Percentiles rank a stretch among this genome's conserved stretches.
Conservation (phyloP, 2,329 filamentous ascomycete genomes). For the Xylaria sp. region DNA sequence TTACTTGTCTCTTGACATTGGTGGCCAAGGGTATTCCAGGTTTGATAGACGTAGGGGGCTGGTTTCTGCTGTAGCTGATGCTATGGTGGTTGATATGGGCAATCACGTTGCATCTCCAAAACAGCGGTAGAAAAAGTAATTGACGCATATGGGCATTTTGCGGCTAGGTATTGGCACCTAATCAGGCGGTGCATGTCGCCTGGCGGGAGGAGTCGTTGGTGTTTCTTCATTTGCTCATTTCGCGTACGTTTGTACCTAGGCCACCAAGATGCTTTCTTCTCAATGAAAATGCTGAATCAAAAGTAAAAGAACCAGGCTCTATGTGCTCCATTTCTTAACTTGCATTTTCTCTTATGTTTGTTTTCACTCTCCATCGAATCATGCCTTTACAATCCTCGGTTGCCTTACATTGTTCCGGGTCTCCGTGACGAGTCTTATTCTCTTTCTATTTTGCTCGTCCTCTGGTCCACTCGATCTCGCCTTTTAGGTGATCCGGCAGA, state of each 20-base stretch:
- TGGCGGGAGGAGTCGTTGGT: slow-evolving; percentile 45
- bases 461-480: neutral
- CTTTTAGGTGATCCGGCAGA: neutral
- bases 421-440: neutral
- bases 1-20: slow-evolving; percentile 42
- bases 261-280: slow-evolving; percentile 46
- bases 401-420: neutral
- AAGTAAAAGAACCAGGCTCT: neutral
- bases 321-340: neutral
- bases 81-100: slow-evolving; percentile 39
- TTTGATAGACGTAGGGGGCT: slow-evolving; percentile 44
- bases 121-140: slow-evolving; percentile 46
- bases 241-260: slow-evolving; percentile 48
- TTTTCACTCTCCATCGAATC: neutral
- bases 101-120: slow-evolving; percentile 34
- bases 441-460: neutral
- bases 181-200: slow-evolving; percentile 46
- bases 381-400: too few relatives aligned
- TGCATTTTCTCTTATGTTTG: neutral
- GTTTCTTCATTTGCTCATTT: slow-evolving; percentile 45
- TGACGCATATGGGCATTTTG: slow-evolving; percentile 49
- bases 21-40: slow-evolving; percentile 42
- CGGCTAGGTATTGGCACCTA: slow-evolving; percentile 49
- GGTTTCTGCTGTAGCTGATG: slow-evolving; percentile 30
- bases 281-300: slow-evolving; percentile 35